phyloP scores from a whole-genome alignment of 2,329 filamentous ascomycete species.

The Aspergillus sp. region DNA sequence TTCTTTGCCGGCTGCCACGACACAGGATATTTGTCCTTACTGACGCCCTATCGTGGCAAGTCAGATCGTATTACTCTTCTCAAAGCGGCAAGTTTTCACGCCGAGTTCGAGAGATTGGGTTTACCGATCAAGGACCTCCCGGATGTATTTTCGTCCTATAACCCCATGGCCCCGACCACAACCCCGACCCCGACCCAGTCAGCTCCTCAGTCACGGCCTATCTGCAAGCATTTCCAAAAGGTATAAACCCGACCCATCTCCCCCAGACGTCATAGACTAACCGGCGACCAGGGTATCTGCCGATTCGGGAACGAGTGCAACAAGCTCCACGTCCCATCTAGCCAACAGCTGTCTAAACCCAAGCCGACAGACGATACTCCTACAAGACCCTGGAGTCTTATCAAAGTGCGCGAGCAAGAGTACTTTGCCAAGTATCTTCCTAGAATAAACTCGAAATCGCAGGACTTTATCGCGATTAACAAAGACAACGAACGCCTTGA shows the following conservation, averaged over 20 bases:
- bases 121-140: slow-evolving; percentile 53
- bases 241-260: slow-evolving; percentile 7
- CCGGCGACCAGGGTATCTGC: slow-evolving; percentile 26
- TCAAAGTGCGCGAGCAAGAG: slow-evolving; percentile 16
- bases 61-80: slow-evolving; percentile 56
- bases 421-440: slow-evolving; percentile 21
- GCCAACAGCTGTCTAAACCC: slow-evolving; percentile 21
- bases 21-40: slow-evolving; percentile 55
- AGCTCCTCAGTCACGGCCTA: slow-evolving; percentile 11
- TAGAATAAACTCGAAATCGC: slow-evolving; percentile 12
- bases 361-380: slow-evolving; percentile 11
- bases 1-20: slow-evolving; percentile 64
- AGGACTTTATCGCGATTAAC: slow-evolving; percentile 46
- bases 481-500: slow-evolving; percentile 49
- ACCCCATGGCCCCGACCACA: slow-evolving; percentile 24
- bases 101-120: slow-evolving; percentile 52
- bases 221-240: slow-evolving; percentile 36
- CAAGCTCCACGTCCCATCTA: slow-evolving; percentile 30
- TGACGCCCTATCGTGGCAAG: slow-evolving; percentile 52
- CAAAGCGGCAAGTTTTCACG: slow-evolving; percentile 50
- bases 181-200: neutral
- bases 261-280: slow-evolving; percentile 2
- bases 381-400: slow-evolving; percentile 13
- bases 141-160: slow-evolving; percentile 49
- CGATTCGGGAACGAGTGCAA: slow-evolving; percentile 29